Evolutionary conservation across 75 land plant genomes (phyloP).

Genomic region (Pinus taeda): DNA sequence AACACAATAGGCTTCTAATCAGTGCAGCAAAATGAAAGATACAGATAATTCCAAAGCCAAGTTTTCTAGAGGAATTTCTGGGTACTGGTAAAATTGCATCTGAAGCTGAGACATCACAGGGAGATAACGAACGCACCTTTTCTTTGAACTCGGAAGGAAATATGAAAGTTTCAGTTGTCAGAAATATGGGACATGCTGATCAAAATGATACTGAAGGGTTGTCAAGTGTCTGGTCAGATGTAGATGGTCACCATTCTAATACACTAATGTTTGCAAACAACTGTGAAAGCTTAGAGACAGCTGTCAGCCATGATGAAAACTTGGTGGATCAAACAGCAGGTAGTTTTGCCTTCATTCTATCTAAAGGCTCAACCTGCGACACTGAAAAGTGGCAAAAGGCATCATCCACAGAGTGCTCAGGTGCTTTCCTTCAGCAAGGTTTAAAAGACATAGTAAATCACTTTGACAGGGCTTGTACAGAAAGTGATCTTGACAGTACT

Average conservation of each 20-base stretch:
- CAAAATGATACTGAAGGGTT: not conserved
- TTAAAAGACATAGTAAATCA: not conserved
- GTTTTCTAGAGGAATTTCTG: not conserved
- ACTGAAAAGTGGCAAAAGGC: constrained; percentile 3
- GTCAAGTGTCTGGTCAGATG: not conserved
- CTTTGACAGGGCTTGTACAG: not conserved
- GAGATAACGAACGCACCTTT: constrained; percentile 1
- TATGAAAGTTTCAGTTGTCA: not conserved
- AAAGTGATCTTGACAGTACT: not conserved
- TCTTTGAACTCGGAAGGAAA: not conserved
- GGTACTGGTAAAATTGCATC: not conserved
- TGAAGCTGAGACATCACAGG: constrained; percentile 2
- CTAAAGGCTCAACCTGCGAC: not conserved
- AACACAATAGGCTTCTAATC: not conserved
- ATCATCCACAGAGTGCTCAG: not conserved
- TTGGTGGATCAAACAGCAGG: constrained; percentile 8
- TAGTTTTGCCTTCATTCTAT: constrained; percentile 1
- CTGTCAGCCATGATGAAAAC: constrained; percentile 1
- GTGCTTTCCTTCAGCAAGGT: not conserved
- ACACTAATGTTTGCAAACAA: not conserved
- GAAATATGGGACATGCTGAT: not conserved
- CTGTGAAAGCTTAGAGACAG: not conserved
- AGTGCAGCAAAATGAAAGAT: constrained; percentile 3
- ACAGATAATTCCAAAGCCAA: not conserved
- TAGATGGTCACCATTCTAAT: not conserved